Conservation (phyloP, 2,329 filamentous ascomycete species). For the Aspergillus hortae region DNA sequence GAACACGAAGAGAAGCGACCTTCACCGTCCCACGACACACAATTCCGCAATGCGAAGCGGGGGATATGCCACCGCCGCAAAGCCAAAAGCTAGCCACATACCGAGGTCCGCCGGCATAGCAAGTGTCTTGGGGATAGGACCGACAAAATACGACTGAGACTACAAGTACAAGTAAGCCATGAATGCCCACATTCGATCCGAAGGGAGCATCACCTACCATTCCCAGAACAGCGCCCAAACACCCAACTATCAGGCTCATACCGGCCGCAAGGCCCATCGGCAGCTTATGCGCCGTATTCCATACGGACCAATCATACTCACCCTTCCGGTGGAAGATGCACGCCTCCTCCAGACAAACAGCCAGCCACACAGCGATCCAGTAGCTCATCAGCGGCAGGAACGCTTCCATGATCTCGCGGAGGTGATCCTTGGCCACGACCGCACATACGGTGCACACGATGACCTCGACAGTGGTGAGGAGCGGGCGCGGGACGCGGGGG, state of each 20-base stretch:
- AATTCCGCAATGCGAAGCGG: constrained; percentile 29
- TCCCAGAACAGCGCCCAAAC: constrained; percentile 35
- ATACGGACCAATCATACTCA: constrained; percentile 37
- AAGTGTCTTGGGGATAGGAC: constrained; percentile 29
- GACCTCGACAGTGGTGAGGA: constrained; percentile 40
- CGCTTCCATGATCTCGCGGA: constrained; percentile 42
- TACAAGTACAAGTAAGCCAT: constrained; percentile 3
- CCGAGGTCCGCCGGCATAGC: constrained; percentile 30
- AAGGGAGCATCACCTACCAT: constrained; percentile 23
- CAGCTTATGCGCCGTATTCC: constrained; percentile 32
- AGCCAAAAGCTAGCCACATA: constrained; percentile 30
- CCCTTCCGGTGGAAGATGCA: constrained; percentile 37
- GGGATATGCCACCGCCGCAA: constrained; percentile 30
- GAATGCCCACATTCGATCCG: neutral
- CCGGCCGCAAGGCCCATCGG: constrained; percentile 39
- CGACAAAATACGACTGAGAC: constrained; percentile 34
- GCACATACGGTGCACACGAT: constrained; percentile 42
- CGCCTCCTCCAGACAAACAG: constrained; percentile 40
- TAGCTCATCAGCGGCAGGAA: constrained; percentile 46
- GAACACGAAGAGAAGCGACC: neutral
- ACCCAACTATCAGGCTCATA: constrained; percentile 30
- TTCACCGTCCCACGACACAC: constrained; percentile 21
- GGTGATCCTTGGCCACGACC: constrained; percentile 37
- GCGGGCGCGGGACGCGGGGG: constrained; percentile 36
- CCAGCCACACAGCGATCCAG: constrained; percentile 40